These are phyloP conservation scores for Mallotus japonicus DNA, from an alignment of 441 rosid genomes.

Conservation along the genomic window DNA sequence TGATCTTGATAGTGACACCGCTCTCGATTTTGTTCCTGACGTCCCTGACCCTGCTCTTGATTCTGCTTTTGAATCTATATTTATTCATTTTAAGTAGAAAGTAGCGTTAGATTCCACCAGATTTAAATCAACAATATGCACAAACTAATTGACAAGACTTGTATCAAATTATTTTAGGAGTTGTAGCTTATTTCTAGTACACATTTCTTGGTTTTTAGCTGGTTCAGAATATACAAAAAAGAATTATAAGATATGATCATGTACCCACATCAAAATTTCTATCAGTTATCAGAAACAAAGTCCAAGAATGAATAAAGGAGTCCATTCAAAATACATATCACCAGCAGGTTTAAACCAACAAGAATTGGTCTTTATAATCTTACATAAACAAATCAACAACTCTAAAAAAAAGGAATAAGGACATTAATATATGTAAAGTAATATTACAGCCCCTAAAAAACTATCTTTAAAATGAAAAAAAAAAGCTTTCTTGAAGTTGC, in stretches of 20 bases:
- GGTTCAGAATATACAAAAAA: too few relatives aligned
- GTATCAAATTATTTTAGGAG: too few relatives aligned
- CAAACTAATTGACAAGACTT: not conserved
- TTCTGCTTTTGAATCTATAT: conserved; percentile 20
- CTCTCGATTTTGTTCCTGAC: conserved; percentile 5
- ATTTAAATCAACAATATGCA: not conserved
- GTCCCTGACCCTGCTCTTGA: conserved; percentile 1
- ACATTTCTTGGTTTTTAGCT: not conserved
- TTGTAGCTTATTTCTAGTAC: not conserved
- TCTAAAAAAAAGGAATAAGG: not conserved
- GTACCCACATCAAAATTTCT: not conserved
- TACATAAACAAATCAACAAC: not conserved
- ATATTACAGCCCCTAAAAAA: not conserved
- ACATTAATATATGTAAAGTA: not conserved
- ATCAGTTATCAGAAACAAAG: not conserved
- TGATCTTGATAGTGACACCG: not conserved
- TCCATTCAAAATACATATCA: not conserved
- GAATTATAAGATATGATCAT: not conserved
- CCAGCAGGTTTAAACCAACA: not conserved
- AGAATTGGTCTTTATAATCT: not conserved
- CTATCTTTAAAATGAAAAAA: too few relatives aligned
- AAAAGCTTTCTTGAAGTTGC: not conserved
- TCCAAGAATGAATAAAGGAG: too few relatives aligned
- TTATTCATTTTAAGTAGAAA: conserved; percentile 9
- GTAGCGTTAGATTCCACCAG: not conserved